Evolutionary conservation across 225 moss, liverwort and hornwort genomes (phyloP), one percentile per base, ranked within the genome.

Genomic region (Anthoceros angustus): DNA sequence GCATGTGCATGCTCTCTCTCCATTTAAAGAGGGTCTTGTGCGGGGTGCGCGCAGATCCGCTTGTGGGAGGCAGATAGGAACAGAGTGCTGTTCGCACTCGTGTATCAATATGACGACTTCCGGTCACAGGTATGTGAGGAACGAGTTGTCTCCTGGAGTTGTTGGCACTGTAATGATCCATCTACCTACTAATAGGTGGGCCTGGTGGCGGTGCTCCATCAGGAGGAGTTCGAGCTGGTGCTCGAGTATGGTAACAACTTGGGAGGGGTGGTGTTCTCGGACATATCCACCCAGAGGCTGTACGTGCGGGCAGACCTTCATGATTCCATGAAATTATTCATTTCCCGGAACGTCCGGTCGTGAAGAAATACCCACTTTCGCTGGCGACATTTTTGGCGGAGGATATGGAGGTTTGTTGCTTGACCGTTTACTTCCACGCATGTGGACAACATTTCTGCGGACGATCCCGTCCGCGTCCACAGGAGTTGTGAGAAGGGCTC

Each of bases 11-110:
- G n/a, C 40, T 24, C 20, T 20, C 12, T 38, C 0, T 67, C n/a
- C 18, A 32, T 45, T 14, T 24, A 5, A 21, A 38, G 18, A 20
- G 45, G 5, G 5, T 8, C 23, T 49, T 20, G 15, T 43, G 41
- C 2, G 21, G 6, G 6, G 45, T 21, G 6, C 38, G 9, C 15
- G 11, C 82, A 91, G 88, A 76, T 92, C 38, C 88, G 84, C 26
- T 77, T 92, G 62, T 92, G 92, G 92, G 92, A 92, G 70, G 83
- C 75, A 70, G 92, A 92, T 73, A 84, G 92, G 25, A 76, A 92
- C 67, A 80, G 92, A 63, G 86, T 88, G 42, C 77, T 88, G 69
- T 71, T 84, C 69, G 74, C 74, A 10, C 78, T 82, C 66, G 74
- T 86, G 14, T 85, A 84, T 63, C 69, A 84, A 65, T 92, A 92